phyloP scores from a whole-genome alignment of 768 basidiomycete genomes.

The Mycena albidolilacea region DNA sequence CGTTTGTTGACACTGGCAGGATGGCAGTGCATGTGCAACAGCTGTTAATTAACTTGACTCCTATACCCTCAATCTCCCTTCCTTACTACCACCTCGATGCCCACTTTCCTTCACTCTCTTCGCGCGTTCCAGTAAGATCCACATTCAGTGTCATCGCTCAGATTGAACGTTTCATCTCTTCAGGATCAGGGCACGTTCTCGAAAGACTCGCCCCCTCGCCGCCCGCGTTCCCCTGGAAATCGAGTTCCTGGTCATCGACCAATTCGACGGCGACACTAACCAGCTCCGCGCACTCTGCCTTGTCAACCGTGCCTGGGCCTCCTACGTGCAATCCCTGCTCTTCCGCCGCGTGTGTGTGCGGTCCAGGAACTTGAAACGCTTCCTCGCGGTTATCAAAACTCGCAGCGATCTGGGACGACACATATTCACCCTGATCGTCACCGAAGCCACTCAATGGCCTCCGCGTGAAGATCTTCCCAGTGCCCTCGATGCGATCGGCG shows the following conservation, averaged over 20 bases:
- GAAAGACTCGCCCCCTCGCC: background rate
- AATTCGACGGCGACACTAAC: slow-evolving; percentile 11
- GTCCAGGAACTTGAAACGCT: background rate
- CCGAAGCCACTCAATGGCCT: background rate
- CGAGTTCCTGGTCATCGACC: slow-evolving; percentile 28
- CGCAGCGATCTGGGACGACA: background rate
- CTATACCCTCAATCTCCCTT: too few relatives aligned
- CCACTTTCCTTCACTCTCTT: background rate
- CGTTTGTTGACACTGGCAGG: too few relatives aligned
- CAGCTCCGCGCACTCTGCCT: slow-evolving; percentile 15
- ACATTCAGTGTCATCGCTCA: background rate
- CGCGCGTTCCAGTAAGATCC: background rate
- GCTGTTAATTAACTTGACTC: too few relatives aligned
- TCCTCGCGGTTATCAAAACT: slow-evolving; percentile 12
- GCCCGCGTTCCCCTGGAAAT: slow-evolving; percentile 20
- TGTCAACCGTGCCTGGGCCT: slow-evolving; percentile 28
- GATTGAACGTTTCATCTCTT: background rate
- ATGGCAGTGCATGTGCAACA: too few relatives aligned
- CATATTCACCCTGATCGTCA: slow-evolving; percentile 1
- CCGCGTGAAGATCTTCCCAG: background rate
- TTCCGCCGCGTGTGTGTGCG: slow-evolving; percentile 27
- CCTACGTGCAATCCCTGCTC: slow-evolving; percentile 26
- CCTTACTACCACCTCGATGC: background rate
- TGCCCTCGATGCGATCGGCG: background rate
- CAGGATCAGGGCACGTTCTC: background rate